Conservation (phyloP, 1,284 basidiomycete species). For the Heliocybe sulcata region DNA sequence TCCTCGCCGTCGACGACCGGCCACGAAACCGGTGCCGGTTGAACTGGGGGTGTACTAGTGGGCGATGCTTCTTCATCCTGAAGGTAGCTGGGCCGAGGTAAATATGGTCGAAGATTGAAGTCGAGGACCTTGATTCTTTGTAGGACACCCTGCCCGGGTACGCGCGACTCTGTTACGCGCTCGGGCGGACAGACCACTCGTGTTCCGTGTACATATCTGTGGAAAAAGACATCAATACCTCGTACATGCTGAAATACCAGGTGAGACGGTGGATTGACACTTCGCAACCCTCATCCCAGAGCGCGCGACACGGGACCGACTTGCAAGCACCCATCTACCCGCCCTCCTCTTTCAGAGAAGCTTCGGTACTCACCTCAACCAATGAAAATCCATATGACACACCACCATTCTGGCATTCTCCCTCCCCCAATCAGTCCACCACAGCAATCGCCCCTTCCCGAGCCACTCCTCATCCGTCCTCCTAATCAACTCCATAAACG, state of each 20-base stretch:
- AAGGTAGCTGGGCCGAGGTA: not conserved
- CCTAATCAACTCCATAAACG: conserved; percentile 3
- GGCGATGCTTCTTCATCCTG: not conserved
- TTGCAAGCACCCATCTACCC: no score
- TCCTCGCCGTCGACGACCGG: no score
- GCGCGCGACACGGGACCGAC: no score
- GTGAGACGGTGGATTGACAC: not conserved
- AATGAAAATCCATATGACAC: conserved; percentile 21
- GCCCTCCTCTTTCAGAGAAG: no score
- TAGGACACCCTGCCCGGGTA: conserved; percentile 1
- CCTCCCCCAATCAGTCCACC: conserved; percentile 42
- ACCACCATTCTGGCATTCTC: conserved; percentile 29
- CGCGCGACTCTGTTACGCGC: conserved; percentile 2
- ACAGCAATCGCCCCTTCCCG: conserved; percentile 8
- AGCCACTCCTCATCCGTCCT: conserved; percentile 2
- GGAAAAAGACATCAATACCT: no score
- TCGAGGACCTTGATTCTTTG: conserved; percentile 26
- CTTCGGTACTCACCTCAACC: conserved; percentile 25
- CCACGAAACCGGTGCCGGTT: no score
- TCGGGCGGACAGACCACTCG: conserved; percentile 26
- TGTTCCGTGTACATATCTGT: conserved; percentile 39
- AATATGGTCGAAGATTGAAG: conserved; percentile 24
- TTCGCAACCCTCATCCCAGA: no score
- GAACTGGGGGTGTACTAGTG: no score
- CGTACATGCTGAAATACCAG: not conserved